Evolutionary conservation across 306 rosid genomes (phyloP).

Genomic region (Rosa rugosa): DNA sequence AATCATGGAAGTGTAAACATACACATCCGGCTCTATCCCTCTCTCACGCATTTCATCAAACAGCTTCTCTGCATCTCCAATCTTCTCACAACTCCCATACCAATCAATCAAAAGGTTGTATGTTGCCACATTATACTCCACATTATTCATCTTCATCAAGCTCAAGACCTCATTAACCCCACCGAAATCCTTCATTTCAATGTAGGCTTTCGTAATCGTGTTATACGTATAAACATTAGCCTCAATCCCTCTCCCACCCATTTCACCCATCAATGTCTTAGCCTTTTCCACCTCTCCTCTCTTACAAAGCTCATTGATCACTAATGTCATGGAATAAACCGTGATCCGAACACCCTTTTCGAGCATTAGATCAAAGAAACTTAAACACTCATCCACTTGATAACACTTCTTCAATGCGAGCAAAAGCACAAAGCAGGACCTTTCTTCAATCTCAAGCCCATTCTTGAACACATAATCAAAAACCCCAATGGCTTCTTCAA

Average conservation of each 20-base stretch:
- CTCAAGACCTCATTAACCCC: constrained; percentile 50
- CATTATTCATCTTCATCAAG: constrained; percentile 52
- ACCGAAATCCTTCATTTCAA: constrained; percentile 41
- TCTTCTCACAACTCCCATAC: constrained; percentile 43
- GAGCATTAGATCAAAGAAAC: constrained; percentile 60
- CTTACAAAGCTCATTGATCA: constrained; percentile 58
- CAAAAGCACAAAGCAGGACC: constrained; percentile 76
- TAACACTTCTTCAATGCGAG: constrained; percentile 56
- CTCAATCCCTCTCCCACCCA: constrained; percentile 40
- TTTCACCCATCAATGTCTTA: constrained; percentile 53
- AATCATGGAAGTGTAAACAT: constrained; percentile 64
- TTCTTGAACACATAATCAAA: constrained; percentile 46
- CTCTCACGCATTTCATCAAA: constrained; percentile 56
- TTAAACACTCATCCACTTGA: constrained; percentile 36
- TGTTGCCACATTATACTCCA: constrained; percentile 48
- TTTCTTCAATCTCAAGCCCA: constrained; percentile 60
- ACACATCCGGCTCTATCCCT: constrained; percentile 58
- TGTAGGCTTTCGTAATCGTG: constrained; percentile 53
- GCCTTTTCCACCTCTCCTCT: constrained; percentile 54
- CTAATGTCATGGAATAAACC: constrained; percentile 66
- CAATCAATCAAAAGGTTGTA: constrained; percentile 57
- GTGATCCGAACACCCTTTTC: constrained; percentile 46
- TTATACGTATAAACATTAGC: constrained; percentile 65
- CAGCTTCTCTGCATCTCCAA: constrained; percentile 55
- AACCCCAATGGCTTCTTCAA: constrained; percentile 53